Conservation (phyloP, 192 early-diverging fungal species). For the Umbelopsis isabellina region DNA sequence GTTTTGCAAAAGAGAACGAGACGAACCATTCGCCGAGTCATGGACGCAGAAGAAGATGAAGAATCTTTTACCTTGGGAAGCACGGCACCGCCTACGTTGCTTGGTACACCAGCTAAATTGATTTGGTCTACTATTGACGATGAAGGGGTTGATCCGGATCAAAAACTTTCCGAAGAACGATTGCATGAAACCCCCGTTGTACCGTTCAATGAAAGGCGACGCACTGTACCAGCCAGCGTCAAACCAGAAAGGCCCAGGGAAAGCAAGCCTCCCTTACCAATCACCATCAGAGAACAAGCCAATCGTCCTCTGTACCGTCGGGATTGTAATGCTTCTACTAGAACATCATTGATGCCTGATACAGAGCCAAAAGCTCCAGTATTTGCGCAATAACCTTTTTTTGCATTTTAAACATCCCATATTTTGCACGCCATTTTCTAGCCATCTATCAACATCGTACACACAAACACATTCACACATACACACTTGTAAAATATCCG, state of each 20-base stretch:
- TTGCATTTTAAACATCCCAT: not conserved
- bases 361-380: not conserved
- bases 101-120: constrained; percentile 10
- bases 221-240: not conserved
- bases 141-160: constrained; percentile 21
- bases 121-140: constrained; percentile 18
- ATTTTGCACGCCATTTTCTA: not conserved
- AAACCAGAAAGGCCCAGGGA: not conserved
- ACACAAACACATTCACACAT: too few species aligned
- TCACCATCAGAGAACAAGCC: not conserved
- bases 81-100: not conserved
- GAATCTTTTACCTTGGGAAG: not conserved
- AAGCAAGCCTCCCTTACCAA: not conserved
- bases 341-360: not conserved
- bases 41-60: constrained; percentile 35
- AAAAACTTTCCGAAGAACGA: constrained; percentile 19
- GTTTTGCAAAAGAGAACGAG: constrained; percentile 29
- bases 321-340: not conserved
- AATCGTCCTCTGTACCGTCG: not conserved
- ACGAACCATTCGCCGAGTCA: constrained; percentile 29
- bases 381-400: constrained; percentile 9
- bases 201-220: not conserved
- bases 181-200: constrained; percentile 14
- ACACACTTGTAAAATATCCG: too few species aligned
- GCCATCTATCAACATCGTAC: not conserved